Evolutionary conservation across 2,329 filamentous ascomycete species (phyloP).

Genomic region (Xylogone sp.): DNA sequence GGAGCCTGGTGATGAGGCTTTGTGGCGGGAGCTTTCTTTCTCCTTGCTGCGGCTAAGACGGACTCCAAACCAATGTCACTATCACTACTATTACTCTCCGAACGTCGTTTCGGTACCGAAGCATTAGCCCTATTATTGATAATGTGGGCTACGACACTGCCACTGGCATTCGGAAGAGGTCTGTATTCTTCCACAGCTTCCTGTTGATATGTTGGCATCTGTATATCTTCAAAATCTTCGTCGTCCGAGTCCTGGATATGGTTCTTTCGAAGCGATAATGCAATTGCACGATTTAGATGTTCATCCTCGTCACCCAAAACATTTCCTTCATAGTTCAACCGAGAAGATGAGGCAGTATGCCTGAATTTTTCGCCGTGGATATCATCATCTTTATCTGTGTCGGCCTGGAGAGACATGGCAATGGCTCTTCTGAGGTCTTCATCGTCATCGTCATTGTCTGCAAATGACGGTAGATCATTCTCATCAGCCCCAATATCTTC

Average conservation of each 20-base stretch:
- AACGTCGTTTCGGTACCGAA: conserved; percentile 42
- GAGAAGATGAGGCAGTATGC: neutral
- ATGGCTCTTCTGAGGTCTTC: conserved; percentile 78
- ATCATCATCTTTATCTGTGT: conserved; percentile 2
- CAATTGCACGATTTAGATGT: conserved; percentile 78
- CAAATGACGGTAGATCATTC: neutral
- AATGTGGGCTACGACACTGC: conserved; percentile 65
- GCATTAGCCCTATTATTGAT: conserved; percentile 71
- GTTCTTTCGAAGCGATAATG: conserved; percentile 73
- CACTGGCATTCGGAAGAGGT: conserved; percentile 47
- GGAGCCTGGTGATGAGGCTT: conserved; percentile 31
- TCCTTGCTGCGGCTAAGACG: conserved; percentile 69
- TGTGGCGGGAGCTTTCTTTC: conserved; percentile 44
- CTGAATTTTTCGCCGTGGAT: conserved; percentile 33
- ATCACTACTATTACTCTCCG: conserved; percentile 49
- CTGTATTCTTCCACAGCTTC: conserved; percentile 46
- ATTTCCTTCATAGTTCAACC: neutral
- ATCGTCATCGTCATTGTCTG: conserved; percentile 32
- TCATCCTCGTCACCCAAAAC: conserved; percentile 58
- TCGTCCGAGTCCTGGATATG: conserved; percentile 35
- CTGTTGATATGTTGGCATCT: conserved; percentile 53
- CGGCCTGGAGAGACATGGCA: conserved; percentile 69
- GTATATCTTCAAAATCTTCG: conserved; percentile 47
- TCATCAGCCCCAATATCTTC: conserved; percentile 8
- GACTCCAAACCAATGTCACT: conserved; percentile 78